Evolutionary conservation across 192 early-diverging fungal genomes (phyloP), one percentile per base, ranked within the genome.

Genomic region (Backusella parvicylindrica): DNA sequence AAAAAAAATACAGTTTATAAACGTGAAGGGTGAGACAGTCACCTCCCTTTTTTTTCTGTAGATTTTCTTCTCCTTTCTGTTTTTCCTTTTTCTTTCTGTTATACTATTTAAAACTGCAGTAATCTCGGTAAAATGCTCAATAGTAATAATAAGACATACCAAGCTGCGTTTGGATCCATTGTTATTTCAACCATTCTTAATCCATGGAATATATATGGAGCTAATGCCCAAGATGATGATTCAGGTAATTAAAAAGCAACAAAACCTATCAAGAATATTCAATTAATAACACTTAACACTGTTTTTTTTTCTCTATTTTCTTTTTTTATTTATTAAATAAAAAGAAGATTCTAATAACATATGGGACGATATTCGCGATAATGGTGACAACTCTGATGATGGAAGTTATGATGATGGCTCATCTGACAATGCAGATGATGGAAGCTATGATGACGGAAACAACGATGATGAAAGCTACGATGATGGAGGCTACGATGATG

Each of bases 41-140:
- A 21, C 7, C n/a, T 56, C 50, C 50, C 49, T 50, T 56, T 26
- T 56, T 56, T 56, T 56, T 56, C 53, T 56, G 53, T 26, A 21
- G 9, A 26, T 56, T 60, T 60, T 28, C 26, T 28, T 60, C 26
- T 56, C 23, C 23, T 56, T 56, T 56, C 9, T 56, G 50, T 56
- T 23, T 23, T 56, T 23, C 21, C 9, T 56, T 56, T 56, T 26
- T 56, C n/a, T 56, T 56, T 56, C 50, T 28, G n/a, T 3, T 60
- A 26, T 28, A 60, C 1, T 60, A 60, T 28, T 28, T 28, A 26
- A 13, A 28, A 60, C 23, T 60, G 23, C 53, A 28, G 21, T 60
- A 60, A 28, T 60, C 53, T 60, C 53, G 53, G 53, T 60, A 60
- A 60, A 60, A 60, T 60, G 53, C 53, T 28, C 53, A 60, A 60